Percentiles rank a stretch among this genome's conserved stretches.
Evolutionary conservation across 2,329 filamentous ascomycete genomes (phyloP).

Genomic region (Calonectria fujianensis): DNA sequence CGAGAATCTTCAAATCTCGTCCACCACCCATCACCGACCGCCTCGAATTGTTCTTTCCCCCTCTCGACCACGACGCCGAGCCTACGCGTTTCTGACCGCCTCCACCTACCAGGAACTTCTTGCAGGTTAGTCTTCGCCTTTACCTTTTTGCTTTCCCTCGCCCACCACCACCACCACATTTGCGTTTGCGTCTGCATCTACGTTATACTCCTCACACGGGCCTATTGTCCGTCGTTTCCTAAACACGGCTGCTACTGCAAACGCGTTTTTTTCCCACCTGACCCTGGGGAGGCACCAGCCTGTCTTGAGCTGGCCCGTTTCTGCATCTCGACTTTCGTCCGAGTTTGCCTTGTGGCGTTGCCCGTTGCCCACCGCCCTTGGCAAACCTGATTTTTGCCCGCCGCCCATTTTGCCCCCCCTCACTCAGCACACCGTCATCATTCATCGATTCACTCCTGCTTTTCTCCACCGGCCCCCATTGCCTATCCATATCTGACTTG

Average conservation of each 20-base stretch:
- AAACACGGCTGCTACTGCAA: conserved; percentile 28
- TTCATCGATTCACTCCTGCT: conserved; percentile 33
- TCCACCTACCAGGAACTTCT: conserved; percentile 42
- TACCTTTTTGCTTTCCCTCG: conserved; percentile 7
- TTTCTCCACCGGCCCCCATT: conserved; percentile 36
- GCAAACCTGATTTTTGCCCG: conserved; percentile 49
- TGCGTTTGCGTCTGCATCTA: conserved; percentile 20
- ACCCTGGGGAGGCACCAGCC: conserved; percentile 26
- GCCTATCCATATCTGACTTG: conserved; percentile 44
- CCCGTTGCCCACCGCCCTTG: conserved; percentile 50
- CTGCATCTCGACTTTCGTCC: conserved; percentile 47
- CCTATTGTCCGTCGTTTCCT: conserved; percentile 1
- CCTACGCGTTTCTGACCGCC: conserved; percentile 54
- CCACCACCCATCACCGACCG: conserved; percentile 35
- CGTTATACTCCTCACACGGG: conserved; percentile 15
- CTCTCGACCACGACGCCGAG: conserved; percentile 41
- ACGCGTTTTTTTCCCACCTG: conserved; percentile 36
- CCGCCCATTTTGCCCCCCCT: conserved; percentile 55
- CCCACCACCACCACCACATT: conserved; percentile 1
- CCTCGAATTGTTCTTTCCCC: conserved; percentile 15
- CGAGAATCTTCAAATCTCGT: conserved; percentile 26
- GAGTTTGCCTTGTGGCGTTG: conserved; percentile 56
- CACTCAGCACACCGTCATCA: conserved; percentile 44
- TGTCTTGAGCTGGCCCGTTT: conserved; percentile 38
- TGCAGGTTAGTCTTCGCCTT: conserved; percentile 51